These are phyloP conservation scores for Debaryomyces hansenii DNA, from an alignment of 805 yeast genomes.

Conservation along the genomic window DNA sequence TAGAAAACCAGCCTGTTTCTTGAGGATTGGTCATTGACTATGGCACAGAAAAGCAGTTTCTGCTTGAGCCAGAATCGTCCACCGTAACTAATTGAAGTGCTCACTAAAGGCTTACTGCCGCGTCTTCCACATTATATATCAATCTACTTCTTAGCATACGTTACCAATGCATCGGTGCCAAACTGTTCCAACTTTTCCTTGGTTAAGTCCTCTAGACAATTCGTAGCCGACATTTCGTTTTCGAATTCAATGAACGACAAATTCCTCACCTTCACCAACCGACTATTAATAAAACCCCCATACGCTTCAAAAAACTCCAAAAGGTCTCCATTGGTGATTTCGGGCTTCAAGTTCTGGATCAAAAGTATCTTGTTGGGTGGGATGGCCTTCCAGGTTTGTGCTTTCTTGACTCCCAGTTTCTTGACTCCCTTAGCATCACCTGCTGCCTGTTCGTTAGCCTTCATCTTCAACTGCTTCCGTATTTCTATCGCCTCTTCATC, in stretches of 20 bases:
- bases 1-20: no score
- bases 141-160: slow-evolving; percentile 34
- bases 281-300: slow-evolving; percentile 64
- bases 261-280: slow-evolving; percentile 64
- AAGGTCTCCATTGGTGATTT: slow-evolving; percentile 34
- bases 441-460: slow-evolving; percentile 11
- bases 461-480: slow-evolving; percentile 15
- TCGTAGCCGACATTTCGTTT: slow-evolving; percentile 49
- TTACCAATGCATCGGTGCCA: slow-evolving; percentile 23
- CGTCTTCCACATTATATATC: no score
- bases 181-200: slow-evolving; percentile 2
- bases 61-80: no score
- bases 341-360: slow-evolving; percentile 61
- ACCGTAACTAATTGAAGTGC: no score
- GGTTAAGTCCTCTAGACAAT: slow-evolving; percentile 19
- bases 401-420: slow-evolving; percentile 13
- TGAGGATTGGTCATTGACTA: no score
- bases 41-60: no score
- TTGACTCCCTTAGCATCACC: not conserved
- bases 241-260: slow-evolving; percentile 84
- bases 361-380: slow-evolving; percentile 75
- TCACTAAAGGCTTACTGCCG: no score
- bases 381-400: slow-evolving; percentile 23
- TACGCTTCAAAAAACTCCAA: slow-evolving; percentile 45
- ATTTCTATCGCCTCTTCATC: slow-evolving; percentile 20